phyloP scores from a whole-genome alignment of 192 early-diverging fungal genomes.

The Linnemannia hyalina region DNA sequence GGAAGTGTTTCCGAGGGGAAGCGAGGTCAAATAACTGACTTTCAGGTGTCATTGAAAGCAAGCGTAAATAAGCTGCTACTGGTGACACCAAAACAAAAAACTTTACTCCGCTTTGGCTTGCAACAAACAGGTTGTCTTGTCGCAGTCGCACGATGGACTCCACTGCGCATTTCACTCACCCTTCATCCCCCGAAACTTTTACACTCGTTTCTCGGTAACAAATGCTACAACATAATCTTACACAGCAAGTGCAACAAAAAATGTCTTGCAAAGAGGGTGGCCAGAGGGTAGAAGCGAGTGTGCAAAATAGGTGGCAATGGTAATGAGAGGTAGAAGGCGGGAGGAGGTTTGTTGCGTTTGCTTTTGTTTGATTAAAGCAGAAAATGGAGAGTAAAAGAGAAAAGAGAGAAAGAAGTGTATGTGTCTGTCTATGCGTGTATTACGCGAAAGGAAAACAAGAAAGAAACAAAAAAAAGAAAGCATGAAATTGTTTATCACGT shows the following conservation, averaged over 20 bases:
- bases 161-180: background rate
- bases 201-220: background rate
- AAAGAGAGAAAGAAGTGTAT: no score
- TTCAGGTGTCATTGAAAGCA: background rate
- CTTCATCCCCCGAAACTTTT: background rate
- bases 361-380: no score
- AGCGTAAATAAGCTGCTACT: background rate
- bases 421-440: no score
- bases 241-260: background rate
- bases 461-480: no score
- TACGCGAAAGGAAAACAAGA: no score
- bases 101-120: conserved; percentile 1
- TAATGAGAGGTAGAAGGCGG: no score
- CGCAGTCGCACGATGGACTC: background rate
- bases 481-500: no score
- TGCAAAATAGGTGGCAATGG: no score
- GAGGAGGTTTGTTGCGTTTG: no score
- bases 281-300: no score
- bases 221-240: background rate
- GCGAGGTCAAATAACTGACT: background rate
- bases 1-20: background rate
- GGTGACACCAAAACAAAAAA: background rate
- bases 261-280: no score
- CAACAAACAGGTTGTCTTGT: background rate
- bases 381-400: no score